Conservation (phyloP, 768 basidiomycete genomes). For the Lentinula sp. region DNA sequence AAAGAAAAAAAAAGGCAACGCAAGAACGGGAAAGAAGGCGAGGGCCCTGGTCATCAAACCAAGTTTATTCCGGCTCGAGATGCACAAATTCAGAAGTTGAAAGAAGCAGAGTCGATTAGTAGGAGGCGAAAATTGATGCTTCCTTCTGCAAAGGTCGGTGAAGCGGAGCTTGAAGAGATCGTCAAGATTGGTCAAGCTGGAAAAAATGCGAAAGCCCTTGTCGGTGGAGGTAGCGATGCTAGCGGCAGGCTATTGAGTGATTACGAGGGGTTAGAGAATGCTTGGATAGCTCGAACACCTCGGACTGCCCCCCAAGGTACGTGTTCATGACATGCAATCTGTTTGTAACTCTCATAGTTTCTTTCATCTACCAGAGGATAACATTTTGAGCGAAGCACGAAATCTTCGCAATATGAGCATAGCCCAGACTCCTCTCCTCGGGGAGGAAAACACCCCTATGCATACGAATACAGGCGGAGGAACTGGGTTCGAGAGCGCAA, state of each 20-base stretch:
- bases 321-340: slow-evolving; percentile 22
- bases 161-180: slow-evolving; percentile 92
- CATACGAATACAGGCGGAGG: slow-evolving; percentile 67
- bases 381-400: slow-evolving; percentile 88
- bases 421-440: slow-evolving; percentile 89
- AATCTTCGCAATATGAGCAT: slow-evolving; percentile 93
- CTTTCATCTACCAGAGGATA: slow-evolving; percentile 67
- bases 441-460: slow-evolving; percentile 95
- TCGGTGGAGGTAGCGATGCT: slow-evolving; percentile 76
- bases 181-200: slow-evolving; percentile 96
- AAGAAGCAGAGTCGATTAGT: slow-evolving; percentile 95
- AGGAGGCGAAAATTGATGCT: slow-evolving; percentile 78
- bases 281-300: slow-evolving; percentile 90
- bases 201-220: slow-evolving; percentile 82
- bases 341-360: background rate
- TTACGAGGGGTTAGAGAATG: slow-evolving; percentile 85
- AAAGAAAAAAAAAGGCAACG: slow-evolving; percentile 89
- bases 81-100: slow-evolving; percentile 95
- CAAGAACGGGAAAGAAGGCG: slow-evolving; percentile 65
- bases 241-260: slow-evolving; percentile 83
- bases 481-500: slow-evolving; percentile 92
- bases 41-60: slow-evolving; percentile 62
- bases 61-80: slow-evolving; percentile 97
- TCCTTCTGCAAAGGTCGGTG: slow-evolving; percentile 89
- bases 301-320: slow-evolving; percentile 89